A percentile compares a stretch with the other conserved stretches of the same genome.
phyloP scores from a whole-genome alignment of 768 basidiomycete genomes.

The Podaxis mareebaensis region DNA sequence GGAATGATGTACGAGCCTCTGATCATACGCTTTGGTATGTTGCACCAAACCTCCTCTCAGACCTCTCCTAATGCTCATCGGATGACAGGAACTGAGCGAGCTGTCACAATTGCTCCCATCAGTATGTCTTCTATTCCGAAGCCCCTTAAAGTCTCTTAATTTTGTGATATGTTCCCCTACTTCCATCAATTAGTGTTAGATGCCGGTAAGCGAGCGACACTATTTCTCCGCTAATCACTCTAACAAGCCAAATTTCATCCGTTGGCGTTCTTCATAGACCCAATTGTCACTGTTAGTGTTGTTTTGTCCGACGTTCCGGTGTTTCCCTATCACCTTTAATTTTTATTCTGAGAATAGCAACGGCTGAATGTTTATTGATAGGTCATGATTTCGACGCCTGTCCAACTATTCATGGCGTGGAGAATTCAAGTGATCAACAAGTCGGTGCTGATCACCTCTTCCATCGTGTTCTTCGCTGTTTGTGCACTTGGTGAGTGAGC shows the following conservation, averaged over 20 bases:
- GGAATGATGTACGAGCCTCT: conserved; percentile 48
- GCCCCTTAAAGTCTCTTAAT: conserved; percentile 27
- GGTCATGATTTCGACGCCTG: conserved; percentile 40
- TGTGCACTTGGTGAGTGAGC: conserved; percentile 31
- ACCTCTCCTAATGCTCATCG: not conserved
- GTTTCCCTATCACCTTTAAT: not conserved
- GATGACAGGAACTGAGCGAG: not conserved
- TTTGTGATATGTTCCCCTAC: not conserved
- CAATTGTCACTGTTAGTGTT: conserved; percentile 31
- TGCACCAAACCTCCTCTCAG: conserved; percentile 10
- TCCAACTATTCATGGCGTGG: conserved; percentile 44
- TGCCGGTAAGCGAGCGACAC: conserved; percentile 22
- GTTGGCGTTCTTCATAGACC: conserved; percentile 23
- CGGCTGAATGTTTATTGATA: conserved; percentile 12
- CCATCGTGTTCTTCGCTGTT: conserved; percentile 30
- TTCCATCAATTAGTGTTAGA: conserved; percentile 27
- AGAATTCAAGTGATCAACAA: conserved; percentile 35
- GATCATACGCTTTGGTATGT: conserved; percentile 34
- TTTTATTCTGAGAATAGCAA: not conserved
- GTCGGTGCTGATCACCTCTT: conserved; percentile 24
- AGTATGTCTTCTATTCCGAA: conserved; percentile 6
- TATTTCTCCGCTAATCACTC: not conserved
- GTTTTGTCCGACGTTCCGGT: not conserved
- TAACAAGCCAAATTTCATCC: not conserved
- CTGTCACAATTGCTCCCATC: conserved; percentile 10